Conservation (phyloP, 2,329 filamentous ascomycete species). For the Diaporthe capsici region DNA sequence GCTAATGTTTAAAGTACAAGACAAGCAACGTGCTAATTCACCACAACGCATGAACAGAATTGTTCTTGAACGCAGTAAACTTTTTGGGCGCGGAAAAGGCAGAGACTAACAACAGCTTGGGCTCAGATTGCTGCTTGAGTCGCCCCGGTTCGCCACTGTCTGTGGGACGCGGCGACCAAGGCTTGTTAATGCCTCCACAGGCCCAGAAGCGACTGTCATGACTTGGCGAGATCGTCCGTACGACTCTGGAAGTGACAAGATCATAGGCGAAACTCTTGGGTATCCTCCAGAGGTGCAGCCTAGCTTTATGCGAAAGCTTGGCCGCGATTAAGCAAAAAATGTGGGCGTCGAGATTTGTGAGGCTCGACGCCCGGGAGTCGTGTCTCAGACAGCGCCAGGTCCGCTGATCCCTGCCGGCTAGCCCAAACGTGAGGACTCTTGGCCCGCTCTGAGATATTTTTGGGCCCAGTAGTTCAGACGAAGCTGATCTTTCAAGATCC, state of each 20-base stretch:
- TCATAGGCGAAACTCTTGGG: constrained; percentile 30
- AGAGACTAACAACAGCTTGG: not conserved
- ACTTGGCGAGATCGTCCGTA: constrained; percentile 23
- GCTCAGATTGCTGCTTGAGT: constrained; percentile 8
- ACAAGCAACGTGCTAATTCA: not conserved
- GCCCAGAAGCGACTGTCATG: constrained; percentile 15
- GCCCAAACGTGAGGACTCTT: constrained; percentile 28
- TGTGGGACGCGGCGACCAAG: not conserved
- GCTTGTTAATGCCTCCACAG: constrained; percentile 14
- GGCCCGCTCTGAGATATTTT: constrained; percentile 25
- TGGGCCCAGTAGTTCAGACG: constrained; percentile 21
- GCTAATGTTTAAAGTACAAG: not conserved
- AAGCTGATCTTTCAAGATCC: constrained; percentile 29
- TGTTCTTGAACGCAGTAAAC: not conserved
- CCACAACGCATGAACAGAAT: not conserved
- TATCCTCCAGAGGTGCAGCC: constrained; percentile 3
- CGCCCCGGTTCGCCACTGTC: constrained; percentile 7
- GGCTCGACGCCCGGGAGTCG: not conserved
- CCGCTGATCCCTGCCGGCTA: constrained; percentile 23
- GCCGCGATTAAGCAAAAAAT: constrained; percentile 24
- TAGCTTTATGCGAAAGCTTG: constrained; percentile 34
- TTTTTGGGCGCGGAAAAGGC: not conserved
- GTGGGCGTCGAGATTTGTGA: not conserved
- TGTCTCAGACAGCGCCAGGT: constrained; percentile 16
- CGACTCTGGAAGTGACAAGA: constrained; percentile 19